phyloP scores from a whole-genome alignment of 176 grass and related monocot genomes.

The Chloris gayana region DNA sequence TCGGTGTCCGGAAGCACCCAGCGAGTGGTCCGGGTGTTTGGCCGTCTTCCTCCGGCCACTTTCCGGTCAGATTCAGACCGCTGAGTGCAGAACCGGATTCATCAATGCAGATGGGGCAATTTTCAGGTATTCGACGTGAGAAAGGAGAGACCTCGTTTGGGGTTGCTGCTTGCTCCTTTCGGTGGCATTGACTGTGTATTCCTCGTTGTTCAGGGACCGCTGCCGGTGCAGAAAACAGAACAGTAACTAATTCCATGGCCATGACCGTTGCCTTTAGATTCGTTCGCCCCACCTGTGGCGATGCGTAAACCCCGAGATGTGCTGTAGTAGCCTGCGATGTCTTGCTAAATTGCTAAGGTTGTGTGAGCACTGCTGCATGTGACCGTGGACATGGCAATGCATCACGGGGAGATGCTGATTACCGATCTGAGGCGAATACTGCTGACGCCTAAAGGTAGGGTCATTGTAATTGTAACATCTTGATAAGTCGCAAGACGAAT shows the following conservation, averaged over 20 bases:
- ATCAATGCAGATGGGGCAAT: not conserved
- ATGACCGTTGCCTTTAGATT: not conserved
- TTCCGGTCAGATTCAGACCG: constrained; percentile 13
- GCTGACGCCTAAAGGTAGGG: too few species aligned
- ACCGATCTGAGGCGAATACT: too few species aligned
- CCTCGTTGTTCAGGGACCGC: not conserved
- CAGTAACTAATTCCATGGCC: not conserved
- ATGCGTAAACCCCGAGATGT: not conserved
- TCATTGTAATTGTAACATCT: too few species aligned
- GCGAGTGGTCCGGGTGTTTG: not conserved
- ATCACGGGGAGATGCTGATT: too few species aligned
- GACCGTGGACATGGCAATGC: too few species aligned
- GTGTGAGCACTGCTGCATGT: not conserved
- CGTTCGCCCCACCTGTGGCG: not conserved
- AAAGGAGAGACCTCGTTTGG: not conserved
- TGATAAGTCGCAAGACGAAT: too few species aligned
- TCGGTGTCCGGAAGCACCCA: not conserved
- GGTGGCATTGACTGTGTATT: not conserved
- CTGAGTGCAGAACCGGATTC: not conserved
- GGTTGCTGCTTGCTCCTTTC: not conserved
- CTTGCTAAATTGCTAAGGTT: too few species aligned
- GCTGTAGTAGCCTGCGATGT: too few species aligned
- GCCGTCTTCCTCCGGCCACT: not conserved
- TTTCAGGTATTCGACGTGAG: not conserved
- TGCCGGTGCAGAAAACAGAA: not conserved